Percentiles rank a stretch among this genome's conserved stretches.
These are phyloP conservation scores for Backusella westeae DNA, from an alignment of 192 early-diverging fungal genomes.

Conservation along the genomic window DNA sequence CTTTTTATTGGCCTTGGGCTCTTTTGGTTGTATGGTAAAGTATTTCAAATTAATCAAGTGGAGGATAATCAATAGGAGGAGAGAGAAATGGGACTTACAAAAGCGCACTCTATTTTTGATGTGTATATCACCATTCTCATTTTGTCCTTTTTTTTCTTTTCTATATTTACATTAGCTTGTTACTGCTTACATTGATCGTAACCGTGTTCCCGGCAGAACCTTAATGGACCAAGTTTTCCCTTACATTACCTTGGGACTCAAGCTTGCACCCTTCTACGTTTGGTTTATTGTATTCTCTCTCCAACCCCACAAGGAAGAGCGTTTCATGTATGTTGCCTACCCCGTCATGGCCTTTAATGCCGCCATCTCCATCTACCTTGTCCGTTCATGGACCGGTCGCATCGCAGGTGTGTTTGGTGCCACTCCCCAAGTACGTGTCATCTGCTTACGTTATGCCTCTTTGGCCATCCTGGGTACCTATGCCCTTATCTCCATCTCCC, in stretches of 20 bases:
- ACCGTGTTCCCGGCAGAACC: constrained; percentile 37
- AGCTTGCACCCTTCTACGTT: constrained; percentile 69
- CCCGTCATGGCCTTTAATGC: constrained; percentile 84
- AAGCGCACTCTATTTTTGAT: neutral
- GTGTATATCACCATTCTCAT: neutral
- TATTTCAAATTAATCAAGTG: no score
- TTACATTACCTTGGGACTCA: constrained; percentile 47
- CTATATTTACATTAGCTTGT: constrained; percentile 29
- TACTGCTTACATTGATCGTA: constrained; percentile 41
- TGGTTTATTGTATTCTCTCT: constrained; percentile 75
- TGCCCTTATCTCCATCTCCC: constrained; percentile 59
- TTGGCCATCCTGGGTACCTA: constrained; percentile 44
- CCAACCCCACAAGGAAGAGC: constrained; percentile 98
- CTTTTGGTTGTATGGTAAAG: constrained; percentile 60
- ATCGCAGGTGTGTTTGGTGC: constrained; percentile 36
- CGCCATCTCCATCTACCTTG: constrained; percentile 57
- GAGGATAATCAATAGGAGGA: neutral
- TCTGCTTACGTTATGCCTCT: constrained; percentile 30
- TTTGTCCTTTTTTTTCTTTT: neutral
- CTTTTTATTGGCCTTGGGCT: constrained; percentile 69
- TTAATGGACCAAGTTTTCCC: constrained; percentile 30
- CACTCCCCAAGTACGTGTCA: neutral
- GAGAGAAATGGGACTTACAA: neutral
- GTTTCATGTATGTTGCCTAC: constrained; percentile 91
- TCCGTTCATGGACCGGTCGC: constrained; percentile 43